Percentiles rank a stretch among this genome's conserved stretches.
Conservation (phyloP, 2,329 filamentous ascomycete genomes). For the Botrytis galanthina region DNA sequence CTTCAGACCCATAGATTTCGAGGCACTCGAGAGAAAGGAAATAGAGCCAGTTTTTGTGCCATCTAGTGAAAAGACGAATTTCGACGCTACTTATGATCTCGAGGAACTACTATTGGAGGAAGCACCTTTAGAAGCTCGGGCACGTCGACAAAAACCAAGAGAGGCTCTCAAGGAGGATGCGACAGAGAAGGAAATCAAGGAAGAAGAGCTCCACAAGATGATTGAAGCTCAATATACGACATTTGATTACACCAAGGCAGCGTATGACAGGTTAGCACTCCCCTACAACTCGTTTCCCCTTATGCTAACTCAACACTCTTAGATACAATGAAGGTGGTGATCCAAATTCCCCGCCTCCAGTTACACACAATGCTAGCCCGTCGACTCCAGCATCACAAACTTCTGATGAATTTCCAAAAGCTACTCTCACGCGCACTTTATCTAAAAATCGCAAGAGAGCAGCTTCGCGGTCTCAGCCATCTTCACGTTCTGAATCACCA, state of each 20-base stretch:
- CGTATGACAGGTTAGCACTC: slow-evolving; percentile 66
- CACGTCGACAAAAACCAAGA: slow-evolving; percentile 88
- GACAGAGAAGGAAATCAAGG: slow-evolving; percentile 88
- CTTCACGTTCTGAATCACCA: slow-evolving; percentile 33
- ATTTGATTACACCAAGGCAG: slow-evolving; percentile 88
- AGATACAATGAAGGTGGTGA: slow-evolving; percentile 40
- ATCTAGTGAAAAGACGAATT: slow-evolving; percentile 97
- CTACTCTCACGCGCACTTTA: slow-evolving; percentile 11
- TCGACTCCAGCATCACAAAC: slow-evolving; percentile 19
- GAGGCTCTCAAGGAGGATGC: slow-evolving; percentile 92
- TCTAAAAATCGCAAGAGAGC: slow-evolving; percentile 11
- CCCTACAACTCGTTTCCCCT: slow-evolving; percentile 15
- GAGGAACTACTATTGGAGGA: slow-evolving; percentile 93
- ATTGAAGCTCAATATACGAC: slow-evolving; percentile 93
- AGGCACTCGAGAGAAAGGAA: slow-evolving; percentile 77
- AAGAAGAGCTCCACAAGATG: slow-evolving; percentile 89
- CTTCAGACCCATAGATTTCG: slow-evolving; percentile 83
- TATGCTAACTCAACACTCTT: slow-evolving; percentile 24
- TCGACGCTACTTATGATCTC: slow-evolving; percentile 95
- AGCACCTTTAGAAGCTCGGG: slow-evolving; percentile 87
- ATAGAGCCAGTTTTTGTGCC: slow-evolving; percentile 90
- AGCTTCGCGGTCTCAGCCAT: slow-evolving; percentile 32
- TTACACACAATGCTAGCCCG: slow-evolving; percentile 25
- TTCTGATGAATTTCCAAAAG: slow-evolving; percentile 19
- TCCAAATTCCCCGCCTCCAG: slow-evolving; percentile 27